Percentiles rank a stretch among this genome's conserved stretches.
These are phyloP conservation scores for Eleusine indica DNA, from an alignment of 176 grass and related monocot genomes.

Conservation along the genomic window DNA sequence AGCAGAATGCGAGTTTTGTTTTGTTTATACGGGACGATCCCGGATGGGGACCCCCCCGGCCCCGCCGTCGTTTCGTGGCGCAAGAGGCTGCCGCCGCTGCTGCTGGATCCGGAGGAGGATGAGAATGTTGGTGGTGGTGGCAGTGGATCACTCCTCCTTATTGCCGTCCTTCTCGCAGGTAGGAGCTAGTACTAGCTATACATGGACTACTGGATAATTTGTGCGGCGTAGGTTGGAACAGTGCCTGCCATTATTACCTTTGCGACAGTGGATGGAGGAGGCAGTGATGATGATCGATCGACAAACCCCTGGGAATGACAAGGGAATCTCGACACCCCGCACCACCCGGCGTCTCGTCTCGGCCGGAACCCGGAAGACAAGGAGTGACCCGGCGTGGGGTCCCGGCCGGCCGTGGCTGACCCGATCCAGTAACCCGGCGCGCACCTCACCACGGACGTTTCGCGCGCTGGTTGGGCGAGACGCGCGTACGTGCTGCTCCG, in stretches of 20 bases:
- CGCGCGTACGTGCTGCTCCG: neutral
- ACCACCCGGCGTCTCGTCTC: neutral
- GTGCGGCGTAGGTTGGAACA: neutral
- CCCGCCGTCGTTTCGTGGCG: neutral
- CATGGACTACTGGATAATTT: neutral
- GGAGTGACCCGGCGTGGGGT: conserved; percentile 25
- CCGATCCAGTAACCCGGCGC: neutral
- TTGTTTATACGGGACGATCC: neutral
- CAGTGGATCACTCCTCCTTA: neutral
- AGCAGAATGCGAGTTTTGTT: neutral
- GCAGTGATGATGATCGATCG: neutral
- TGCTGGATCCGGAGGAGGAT: neutral
- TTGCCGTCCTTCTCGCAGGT: neutral
- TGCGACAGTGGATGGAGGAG: neutral
- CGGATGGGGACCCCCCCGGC: neutral
- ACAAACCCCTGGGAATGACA: neutral
- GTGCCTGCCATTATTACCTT: neutral
- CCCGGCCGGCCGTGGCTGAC: conserved; percentile 12
- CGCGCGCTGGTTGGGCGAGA: neutral
- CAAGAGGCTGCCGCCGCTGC: neutral
- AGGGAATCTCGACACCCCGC: neutral
- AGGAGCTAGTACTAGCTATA: neutral
- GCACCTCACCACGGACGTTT: neutral
- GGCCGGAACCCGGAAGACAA: neutral
- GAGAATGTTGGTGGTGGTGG: no score